Evolutionary conservation across 169 alveolate species (phyloP).

Genomic region (Plasmodium relictum): DNA sequence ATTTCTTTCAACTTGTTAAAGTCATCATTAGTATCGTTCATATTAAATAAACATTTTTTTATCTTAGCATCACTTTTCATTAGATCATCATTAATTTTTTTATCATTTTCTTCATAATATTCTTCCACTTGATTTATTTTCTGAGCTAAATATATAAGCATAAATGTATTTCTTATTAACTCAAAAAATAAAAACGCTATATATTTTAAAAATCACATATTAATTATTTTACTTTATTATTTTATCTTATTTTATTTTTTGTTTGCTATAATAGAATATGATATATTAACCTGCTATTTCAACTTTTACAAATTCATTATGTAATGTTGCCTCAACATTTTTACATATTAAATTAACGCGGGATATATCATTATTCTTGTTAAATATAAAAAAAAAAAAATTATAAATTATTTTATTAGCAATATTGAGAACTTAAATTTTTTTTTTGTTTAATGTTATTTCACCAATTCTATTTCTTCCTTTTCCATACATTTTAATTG

Average conservation of each 20-base stretch:
- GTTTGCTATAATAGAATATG: not conserved
- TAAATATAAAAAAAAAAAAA: conserved; percentile 1
- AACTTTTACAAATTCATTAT: conserved; percentile 75
- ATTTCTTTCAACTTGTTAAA: conserved; percentile 30
- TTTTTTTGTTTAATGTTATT: not conserved
- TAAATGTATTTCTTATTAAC: not conserved
- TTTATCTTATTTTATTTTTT: not conserved
- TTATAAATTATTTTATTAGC: not conserved
- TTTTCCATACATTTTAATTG: conserved; percentile 71
- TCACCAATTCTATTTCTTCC: conserved; percentile 73
- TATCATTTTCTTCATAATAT: conserved; percentile 53
- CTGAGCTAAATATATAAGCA: conserved; percentile 20
- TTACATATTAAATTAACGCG: conserved; percentile 69
- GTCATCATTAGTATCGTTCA: conserved; percentile 44
- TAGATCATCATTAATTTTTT: conserved; percentile 27
- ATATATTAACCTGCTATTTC: conserved; percentile 65
- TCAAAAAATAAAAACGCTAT: not conserved
- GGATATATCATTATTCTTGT: conserved; percentile 58
- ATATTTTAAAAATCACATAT: not conserved
- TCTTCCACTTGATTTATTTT: conserved; percentile 59
- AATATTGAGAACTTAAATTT: not conserved
- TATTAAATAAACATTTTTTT: conserved; percentile 21
- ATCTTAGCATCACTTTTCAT: conserved; percentile 38
- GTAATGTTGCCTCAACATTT: conserved; percentile 73
- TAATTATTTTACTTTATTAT: too few species aligned